Evolutionary conservation across 1,139 yeast genomes (phyloP).

Genomic region (Suzukiozyma palmioleophila): DNA sequence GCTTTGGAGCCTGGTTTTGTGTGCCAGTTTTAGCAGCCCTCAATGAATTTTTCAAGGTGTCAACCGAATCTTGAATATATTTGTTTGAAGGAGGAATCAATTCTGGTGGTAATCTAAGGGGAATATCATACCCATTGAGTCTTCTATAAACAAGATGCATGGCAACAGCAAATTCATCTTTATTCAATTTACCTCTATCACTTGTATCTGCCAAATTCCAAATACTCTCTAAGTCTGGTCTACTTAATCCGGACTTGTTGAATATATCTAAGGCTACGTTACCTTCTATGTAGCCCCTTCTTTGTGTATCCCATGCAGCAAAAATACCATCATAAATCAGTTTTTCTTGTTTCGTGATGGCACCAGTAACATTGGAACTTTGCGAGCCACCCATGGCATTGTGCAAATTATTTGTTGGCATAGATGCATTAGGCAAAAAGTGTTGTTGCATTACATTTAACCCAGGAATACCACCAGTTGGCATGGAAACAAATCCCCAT

Average conservation of each 20-base stretch:
- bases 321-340: conserved; percentile 82
- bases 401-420: conserved; percentile 41
- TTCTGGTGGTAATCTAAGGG: conserved; percentile 67
- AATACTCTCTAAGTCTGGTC: conserved; percentile 81
- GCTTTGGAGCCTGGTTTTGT: conserved; percentile 21
- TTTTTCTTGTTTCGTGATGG: conserved; percentile 83
- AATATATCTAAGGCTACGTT: conserved; percentile 81
- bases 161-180: conserved; percentile 77
- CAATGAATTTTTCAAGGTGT: conserved; percentile 39
- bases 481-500: conserved; percentile 76
- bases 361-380: conserved; percentile 59
- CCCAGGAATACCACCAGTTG: conserved; percentile 74
- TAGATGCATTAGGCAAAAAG: conserved; percentile 61
- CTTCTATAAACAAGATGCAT: conserved; percentile 79
- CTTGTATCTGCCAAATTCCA: conserved; percentile 81
- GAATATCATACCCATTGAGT: conserved; percentile 69
- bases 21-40: conserved; percentile 37
- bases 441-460: conserved; percentile 70
- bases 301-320: conserved; percentile 74
- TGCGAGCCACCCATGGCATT: conserved; percentile 49
- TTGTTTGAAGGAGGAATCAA: conserved; percentile 78
- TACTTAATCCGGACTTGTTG: conserved; percentile 82
- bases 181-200: conserved; percentile 67
- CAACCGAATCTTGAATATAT: conserved; percentile 44
- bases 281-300: conserved; percentile 72